Evolutionary conservation across 2,329 filamentous ascomycete species (phyloP), one percentile per base, ranked within the genome.

Genomic region (Cladophialophora exuberans): DNA sequence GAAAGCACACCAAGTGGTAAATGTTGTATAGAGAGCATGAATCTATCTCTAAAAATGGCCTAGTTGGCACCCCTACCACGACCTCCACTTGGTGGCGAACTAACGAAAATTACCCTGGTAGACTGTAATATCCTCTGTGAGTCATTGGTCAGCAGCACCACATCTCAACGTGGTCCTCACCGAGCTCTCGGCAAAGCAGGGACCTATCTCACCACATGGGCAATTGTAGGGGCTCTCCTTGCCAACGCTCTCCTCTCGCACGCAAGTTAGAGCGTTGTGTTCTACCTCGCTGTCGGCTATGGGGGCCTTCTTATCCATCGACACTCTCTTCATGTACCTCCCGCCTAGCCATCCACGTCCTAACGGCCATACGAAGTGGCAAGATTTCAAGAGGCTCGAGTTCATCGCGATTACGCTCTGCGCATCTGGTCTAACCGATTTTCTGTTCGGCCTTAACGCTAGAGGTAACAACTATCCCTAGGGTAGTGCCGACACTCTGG

Each of bases 241-340:
- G 45, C 57, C 36, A 58, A 55, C 30, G 46, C 57, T 13, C 52
- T 59, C 11, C 44, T 61, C 13, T 51, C 56, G 23, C 71, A 74
- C n/a, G 73, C 67, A 39, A 85, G 82, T 81, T 72, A 83, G 54
- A 83, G 77, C 57, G 73, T 82, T 22, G 80, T 81, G 6, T 66
- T 81, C 9, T 68, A 84, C 11, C 77, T 79, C 17, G 78, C 73
- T 2, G 64, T 79, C 17, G 84, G 80, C 76, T 73, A 77, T 10
- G 73, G 78, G 35, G 81, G 79, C n/a, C 3, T 71, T 85, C 35
- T 59, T 80, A 3, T 66, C 83, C 26, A 77, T 78, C 2, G 68
- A 73, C 6, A 63, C 81, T 46, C 81, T 56, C 36, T 35, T 55
- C 36, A 52, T 80, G 66, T 83, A 83, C 66, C 75, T 75, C 58